Evolutionary conservation across 208 protist species (phyloP).

Genomic region (Phytomonas francai): DNA sequence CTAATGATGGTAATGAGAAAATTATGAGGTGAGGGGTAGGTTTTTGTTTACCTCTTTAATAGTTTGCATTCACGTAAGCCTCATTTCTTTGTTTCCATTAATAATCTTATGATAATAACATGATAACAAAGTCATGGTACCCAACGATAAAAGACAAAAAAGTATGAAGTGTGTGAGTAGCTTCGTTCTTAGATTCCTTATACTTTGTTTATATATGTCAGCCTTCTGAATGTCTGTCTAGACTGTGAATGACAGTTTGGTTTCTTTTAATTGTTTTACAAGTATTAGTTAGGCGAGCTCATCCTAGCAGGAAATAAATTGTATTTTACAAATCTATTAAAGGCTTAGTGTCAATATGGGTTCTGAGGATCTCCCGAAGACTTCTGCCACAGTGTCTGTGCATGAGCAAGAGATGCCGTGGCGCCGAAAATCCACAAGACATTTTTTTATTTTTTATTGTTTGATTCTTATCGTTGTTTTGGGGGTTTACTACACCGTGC

Average conservation of each 20-base stretch:
- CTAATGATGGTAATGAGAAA: not conserved
- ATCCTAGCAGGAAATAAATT: not conserved
- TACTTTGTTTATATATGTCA: not conserved
- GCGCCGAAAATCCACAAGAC: slow-evolving; percentile 16
- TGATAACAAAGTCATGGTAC: not conserved
- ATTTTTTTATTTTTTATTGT: slow-evolving; percentile 12
- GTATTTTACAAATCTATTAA: not conserved
- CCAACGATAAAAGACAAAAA: not conserved
- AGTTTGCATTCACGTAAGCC: not conserved
- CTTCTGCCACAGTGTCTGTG: not conserved
- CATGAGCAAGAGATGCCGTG: slow-evolving; percentile 3
- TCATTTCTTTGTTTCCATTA: not conserved
- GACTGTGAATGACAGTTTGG: not conserved
- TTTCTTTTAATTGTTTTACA: not conserved
- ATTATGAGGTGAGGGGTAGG: not conserved
- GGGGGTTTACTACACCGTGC: slow-evolving; percentile 34
- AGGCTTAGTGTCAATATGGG: not conserved
- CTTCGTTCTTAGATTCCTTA: not conserved
- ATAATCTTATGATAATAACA: not conserved
- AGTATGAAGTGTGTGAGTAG: not conserved
- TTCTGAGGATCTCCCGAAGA: not conserved
- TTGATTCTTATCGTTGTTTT: slow-evolving; percentile 22
- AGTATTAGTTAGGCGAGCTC: not conserved
- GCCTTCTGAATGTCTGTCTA: not conserved
- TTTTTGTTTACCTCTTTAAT: not conserved